Evolutionary conservation across 1,284 basidiomycete species (phyloP).

Genomic region (Irpex rosettiformis): DNA sequence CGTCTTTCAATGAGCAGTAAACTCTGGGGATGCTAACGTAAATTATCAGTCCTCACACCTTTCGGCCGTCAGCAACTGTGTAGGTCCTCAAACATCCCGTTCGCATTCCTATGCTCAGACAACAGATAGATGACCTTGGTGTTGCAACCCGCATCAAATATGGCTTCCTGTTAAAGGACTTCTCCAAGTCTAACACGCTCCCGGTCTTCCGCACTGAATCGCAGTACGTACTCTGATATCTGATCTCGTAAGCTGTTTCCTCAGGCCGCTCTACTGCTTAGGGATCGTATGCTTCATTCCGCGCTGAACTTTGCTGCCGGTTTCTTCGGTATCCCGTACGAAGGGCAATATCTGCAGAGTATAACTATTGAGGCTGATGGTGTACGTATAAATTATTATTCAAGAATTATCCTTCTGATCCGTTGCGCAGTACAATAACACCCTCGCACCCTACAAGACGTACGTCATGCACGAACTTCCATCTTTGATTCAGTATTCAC

Average conservation of each 20-base stretch:
- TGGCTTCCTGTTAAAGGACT: slow-evolving; percentile 77
- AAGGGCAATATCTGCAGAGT: slow-evolving; percentile 76
- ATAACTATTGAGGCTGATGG: slow-evolving; percentile 72
- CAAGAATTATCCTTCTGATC: background rate
- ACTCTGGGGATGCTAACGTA: slow-evolving; percentile 2
- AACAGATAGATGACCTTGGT: slow-evolving; percentile 58
- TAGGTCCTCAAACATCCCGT: slow-evolving; percentile 30
- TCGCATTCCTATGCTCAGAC: background rate
- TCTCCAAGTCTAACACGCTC: slow-evolving; percentile 64
- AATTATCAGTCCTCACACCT: slow-evolving; percentile 62
- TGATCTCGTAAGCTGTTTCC: background rate
- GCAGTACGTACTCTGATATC: slow-evolving; percentile 46
- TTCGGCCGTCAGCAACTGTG: slow-evolving; percentile 81
- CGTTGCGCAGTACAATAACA: slow-evolving; percentile 52
- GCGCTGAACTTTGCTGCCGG: slow-evolving; percentile 84
- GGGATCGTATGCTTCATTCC: slow-evolving; percentile 81
- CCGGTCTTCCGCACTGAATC: slow-evolving; percentile 89
- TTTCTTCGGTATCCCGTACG: slow-evolving; percentile 82
- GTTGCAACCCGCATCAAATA: slow-evolving; percentile 76
- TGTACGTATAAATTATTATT: slow-evolving; percentile 34
- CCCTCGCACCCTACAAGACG: slow-evolving; percentile 72
- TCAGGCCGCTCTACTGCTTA: slow-evolving; percentile 17
- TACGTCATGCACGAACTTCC: slow-evolving; percentile 27
- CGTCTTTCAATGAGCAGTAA: slow-evolving; percentile 10
- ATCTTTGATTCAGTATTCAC: background rate